Evolutionary conservation across 441 rosid species (phyloP).

Genomic region (Populus trichocarpa): DNA sequence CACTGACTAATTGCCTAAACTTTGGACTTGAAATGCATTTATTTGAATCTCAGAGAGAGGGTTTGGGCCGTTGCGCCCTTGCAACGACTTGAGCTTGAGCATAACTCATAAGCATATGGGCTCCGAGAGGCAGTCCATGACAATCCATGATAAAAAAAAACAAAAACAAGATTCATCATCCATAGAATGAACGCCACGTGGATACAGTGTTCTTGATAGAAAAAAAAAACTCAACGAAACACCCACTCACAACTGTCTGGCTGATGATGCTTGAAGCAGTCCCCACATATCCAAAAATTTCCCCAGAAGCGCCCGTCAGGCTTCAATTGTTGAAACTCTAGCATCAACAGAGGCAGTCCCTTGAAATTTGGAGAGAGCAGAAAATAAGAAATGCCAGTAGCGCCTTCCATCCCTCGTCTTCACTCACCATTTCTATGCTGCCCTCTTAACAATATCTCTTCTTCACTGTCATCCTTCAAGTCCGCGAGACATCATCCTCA

Average conservation of each 20-base stretch:
- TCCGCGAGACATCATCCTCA: constrained; percentile 27
- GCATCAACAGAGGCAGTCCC: not conserved
- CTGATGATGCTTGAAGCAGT: constrained; percentile 25
- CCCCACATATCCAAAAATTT: constrained; percentile 34
- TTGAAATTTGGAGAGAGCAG: not conserved
- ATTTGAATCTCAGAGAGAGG: not conserved
- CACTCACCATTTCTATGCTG: constrained; percentile 52
- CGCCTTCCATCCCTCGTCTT: constrained; percentile 47
- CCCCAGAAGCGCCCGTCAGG: not conserved
- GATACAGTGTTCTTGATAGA: not conserved
- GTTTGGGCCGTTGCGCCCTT: not conserved
- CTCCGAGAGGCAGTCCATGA: not conserved
- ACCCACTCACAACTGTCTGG: constrained; percentile 8
- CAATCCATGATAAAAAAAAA: too few relatives aligned
- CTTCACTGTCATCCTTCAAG: constrained; percentile 20
- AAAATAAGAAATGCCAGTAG: constrained; percentile 41
- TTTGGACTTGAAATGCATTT: not conserved
- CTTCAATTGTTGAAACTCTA: not conserved
- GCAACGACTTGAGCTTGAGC: not conserved
- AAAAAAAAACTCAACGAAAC: not conserved
- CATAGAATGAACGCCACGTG: constrained; percentile 34
- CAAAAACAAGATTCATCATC: not conserved
- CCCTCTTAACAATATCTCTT: constrained; percentile 42
- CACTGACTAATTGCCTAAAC: not conserved
- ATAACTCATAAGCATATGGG: not conserved